Evolutionary conservation across 2,329 filamentous ascomycete genomes (phyloP), one percentile per base, ranked within the genome.

Genomic region (Aspergillus clavatus): DNA sequence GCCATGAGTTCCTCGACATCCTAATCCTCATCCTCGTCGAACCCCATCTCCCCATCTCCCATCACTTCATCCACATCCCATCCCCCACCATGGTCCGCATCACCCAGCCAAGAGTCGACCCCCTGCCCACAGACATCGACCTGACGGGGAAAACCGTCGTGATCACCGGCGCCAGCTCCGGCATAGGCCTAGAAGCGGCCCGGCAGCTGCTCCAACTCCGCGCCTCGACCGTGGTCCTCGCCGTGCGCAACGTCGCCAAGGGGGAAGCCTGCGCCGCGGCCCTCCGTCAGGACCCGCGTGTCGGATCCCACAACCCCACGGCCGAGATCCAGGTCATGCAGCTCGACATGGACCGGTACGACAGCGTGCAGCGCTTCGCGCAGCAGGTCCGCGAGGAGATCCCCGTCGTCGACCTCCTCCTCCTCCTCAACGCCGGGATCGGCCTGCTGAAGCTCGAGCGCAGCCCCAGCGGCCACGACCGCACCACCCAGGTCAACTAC

Each of bases 401-500:
- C 22, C 45, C 50, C 8, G 23, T 42, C 11, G 44, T 58, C n/a
- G 42, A 61, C 31, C 48, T 59, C 22, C 53, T 57, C n/a, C 50
- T 61, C 29, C n/a, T n/a, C n/a, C 54, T 61, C 16, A 60, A 59
- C 29, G 58, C 57, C 1, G 55, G 51, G 3, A 48, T 57, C 12
- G 45, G 44, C 10, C 41, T 45, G 2, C 8, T 58, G 3, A 51
- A 47, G 11, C 43, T 52, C 42, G 52, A 51, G 7, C 50, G 43
- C 27, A 52, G 47, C 18, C 26, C 54, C 10, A 47, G 38, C 4
- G 67, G 69, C 2, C 67, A 72, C 44, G 70, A 74, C 45, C 45
- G 57, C 5, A 56, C 51, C 11, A 40, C 71, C 8, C 72, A 75
- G 45, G 65, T 62, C 21, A 65, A 63, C 26, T 62, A 62, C 43